A percentile compares a stretch with the other conserved stretches of the same genome.
Conservation (phyloP, 495 filamentous ascomycete species). For the Extremus antarcticus region DNA sequence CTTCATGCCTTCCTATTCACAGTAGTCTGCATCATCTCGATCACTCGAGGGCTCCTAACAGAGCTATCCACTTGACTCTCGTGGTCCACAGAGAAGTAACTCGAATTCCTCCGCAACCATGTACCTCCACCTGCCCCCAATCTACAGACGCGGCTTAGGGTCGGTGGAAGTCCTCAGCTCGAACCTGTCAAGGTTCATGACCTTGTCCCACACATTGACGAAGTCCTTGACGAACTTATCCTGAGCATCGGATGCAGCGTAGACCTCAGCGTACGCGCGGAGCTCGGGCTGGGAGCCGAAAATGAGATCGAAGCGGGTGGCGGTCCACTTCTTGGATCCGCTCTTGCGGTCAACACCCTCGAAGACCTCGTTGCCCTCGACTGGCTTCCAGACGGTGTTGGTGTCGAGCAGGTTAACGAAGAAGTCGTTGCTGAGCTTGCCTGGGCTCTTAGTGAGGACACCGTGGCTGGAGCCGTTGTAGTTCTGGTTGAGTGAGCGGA, state of each 20-base stretch:
- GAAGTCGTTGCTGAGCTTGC: slow-evolving; percentile 62
- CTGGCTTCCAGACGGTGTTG: slow-evolving; percentile 50
- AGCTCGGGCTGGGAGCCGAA: slow-evolving; percentile 63
- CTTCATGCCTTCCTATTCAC: too few species aligned
- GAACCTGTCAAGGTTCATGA: slow-evolving; percentile 59
- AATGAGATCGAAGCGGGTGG: slow-evolving; percentile 55
- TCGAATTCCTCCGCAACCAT: neutral
- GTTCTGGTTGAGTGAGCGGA: slow-evolving; percentile 55
- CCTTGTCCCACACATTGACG: slow-evolving; percentile 58
- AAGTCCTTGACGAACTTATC: slow-evolving; percentile 61
- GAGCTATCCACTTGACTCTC: too few species aligned
- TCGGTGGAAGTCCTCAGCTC: slow-evolving; percentile 26
- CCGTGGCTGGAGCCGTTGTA: slow-evolving; percentile 52
- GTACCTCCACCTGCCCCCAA: neutral
- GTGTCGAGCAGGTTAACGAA: slow-evolving; percentile 64
- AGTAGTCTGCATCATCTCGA: too few species aligned
- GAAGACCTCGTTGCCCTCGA: slow-evolving; percentile 35
- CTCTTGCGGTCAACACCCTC: slow-evolving; percentile 56
- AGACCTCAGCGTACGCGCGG: slow-evolving; percentile 57
- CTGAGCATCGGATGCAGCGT: slow-evolving; percentile 42
- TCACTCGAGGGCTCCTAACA: too few species aligned
- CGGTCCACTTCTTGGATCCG: slow-evolving; percentile 57
- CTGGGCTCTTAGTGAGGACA: slow-evolving; percentile 51
- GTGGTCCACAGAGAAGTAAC: too few species aligned
- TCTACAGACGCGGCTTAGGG: neutral